Conservation (phyloP, 179 eudicot species). For the Heliamphora pulchella region DNA sequence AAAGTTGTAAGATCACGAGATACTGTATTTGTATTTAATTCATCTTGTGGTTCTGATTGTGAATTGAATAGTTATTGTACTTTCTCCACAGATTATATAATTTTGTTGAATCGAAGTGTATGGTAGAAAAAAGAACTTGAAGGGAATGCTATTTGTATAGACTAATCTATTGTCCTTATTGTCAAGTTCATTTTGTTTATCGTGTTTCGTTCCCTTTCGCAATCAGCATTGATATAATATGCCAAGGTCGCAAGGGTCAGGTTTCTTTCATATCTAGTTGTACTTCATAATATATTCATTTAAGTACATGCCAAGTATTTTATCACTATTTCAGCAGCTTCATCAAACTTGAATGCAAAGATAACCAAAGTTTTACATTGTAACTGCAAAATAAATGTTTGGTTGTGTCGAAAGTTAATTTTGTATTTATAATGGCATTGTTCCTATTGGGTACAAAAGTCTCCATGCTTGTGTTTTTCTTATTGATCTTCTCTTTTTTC, state of each 20-base stretch:
- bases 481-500: background rate
- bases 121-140: background rate
- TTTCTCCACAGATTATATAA: background rate
- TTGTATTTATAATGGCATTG: background rate
- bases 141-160: background rate
- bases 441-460: background rate
- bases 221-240: background rate
- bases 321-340: background rate
- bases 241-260: background rate
- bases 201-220: background rate
- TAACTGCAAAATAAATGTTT: background rate
- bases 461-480: background rate
- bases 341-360: background rate
- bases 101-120: background rate
- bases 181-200: background rate
- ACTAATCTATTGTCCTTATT: background rate
- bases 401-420: background rate
- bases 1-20: slow-evolving; percentile 5
- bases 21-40: background rate
- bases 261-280: background rate
- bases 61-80: background rate
- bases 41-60: background rate
- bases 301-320: background rate
- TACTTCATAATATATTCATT: background rate
- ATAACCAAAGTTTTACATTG: background rate